phyloP scores from a whole-genome alignment of 352 stramenopile species.

The Pythium apleroticum region DNA sequence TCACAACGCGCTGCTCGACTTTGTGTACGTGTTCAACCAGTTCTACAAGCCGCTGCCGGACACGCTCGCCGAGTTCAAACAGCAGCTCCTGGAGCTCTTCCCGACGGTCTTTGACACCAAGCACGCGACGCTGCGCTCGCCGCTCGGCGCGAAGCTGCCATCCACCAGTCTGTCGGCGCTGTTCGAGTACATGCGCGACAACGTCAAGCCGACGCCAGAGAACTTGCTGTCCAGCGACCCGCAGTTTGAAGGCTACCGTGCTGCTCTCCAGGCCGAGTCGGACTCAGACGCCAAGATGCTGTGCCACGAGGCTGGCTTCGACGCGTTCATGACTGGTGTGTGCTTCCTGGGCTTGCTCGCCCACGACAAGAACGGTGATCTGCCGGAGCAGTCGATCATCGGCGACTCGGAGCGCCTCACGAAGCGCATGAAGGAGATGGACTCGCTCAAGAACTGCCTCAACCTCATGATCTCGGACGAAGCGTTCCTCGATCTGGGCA shows the following conservation, averaged over 20 bases:
- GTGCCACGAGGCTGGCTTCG: constrained; percentile 84
- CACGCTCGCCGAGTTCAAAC: constrained; percentile 71
- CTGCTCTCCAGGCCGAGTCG: constrained; percentile 49
- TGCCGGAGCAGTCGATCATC: constrained; percentile 31
- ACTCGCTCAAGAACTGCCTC: constrained; percentile 65
- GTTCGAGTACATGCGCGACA: constrained; percentile 77
- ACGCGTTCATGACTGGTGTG: constrained; percentile 83
- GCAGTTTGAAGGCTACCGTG: constrained; percentile 63
- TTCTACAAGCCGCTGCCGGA: constrained; percentile 78
- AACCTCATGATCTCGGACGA: constrained; percentile 83
- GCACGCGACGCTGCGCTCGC: constrained; percentile 57
- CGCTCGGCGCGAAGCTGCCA: constrained; percentile 49
- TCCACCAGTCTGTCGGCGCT: constrained; percentile 63
- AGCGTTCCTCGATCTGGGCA: constrained; percentile 52
- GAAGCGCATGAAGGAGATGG: constrained; percentile 44
- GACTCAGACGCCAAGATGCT: constrained; percentile 53
- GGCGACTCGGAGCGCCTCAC: constrained; percentile 27
- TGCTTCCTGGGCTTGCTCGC: constrained; percentile 73
- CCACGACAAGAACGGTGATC: constrained; percentile 51
- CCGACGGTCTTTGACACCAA: constrained; percentile 84
- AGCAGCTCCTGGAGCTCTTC: constrained; percentile 65
- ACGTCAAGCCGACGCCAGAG: constrained; percentile 54
- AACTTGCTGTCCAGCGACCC: constrained; percentile 54
- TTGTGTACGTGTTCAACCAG: constrained; percentile 84
- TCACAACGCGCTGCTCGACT: constrained; percentile 84